These are phyloP conservation scores for Athelia sp. DNA, from an alignment of 1,284 basidiomycete genomes.

Conservation along the genomic window DNA sequence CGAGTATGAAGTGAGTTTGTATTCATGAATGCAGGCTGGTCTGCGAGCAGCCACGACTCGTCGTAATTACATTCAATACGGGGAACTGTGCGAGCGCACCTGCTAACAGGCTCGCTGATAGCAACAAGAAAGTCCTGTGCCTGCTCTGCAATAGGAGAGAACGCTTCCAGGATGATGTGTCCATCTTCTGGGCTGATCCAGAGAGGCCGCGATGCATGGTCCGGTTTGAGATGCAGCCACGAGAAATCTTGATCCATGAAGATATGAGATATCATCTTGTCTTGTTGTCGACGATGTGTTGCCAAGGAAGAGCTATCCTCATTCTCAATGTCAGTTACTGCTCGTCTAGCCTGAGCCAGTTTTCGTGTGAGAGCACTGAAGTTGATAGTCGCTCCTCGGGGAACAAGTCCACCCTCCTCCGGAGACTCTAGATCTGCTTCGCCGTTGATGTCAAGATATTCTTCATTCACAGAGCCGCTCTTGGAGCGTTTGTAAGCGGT, in stretches of 20 bases:
- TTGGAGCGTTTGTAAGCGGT: conserved; percentile 48
- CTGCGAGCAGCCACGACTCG: conserved; percentile 39
- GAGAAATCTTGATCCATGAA: conserved; percentile 83
- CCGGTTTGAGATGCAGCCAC: conserved; percentile 80
- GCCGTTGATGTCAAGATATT: conserved; percentile 52
- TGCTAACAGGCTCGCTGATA: conserved; percentile 97
- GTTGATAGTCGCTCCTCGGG: conserved; percentile 73
- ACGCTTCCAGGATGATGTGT: conserved; percentile 94
- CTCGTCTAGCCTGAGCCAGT: conserved; percentile 53
- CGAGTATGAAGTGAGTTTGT: conserved; percentile 97
- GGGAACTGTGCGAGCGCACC: conserved; percentile 50
- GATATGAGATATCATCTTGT: conserved; percentile 70
- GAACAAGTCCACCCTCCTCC: conserved; percentile 51
- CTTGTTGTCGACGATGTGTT: conserved; percentile 62
- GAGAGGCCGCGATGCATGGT: conserved; percentile 86
- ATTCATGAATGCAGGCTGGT: conserved; percentile 98
- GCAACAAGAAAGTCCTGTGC: conserved; percentile 98
- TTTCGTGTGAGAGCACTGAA: conserved; percentile 76
- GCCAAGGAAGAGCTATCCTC: conserved; percentile 42
- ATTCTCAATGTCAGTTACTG: conserved; percentile 30
- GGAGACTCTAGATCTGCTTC: conserved; percentile 51
- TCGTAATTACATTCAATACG: conserved; percentile 20
- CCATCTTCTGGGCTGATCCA: conserved; percentile 95
- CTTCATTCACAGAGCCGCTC: conserved; percentile 41
- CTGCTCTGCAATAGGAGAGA: conserved; percentile 95